Conservation (phyloP, 495 filamentous ascomycete genomes). For the Cenococcum geophilum region DNA sequence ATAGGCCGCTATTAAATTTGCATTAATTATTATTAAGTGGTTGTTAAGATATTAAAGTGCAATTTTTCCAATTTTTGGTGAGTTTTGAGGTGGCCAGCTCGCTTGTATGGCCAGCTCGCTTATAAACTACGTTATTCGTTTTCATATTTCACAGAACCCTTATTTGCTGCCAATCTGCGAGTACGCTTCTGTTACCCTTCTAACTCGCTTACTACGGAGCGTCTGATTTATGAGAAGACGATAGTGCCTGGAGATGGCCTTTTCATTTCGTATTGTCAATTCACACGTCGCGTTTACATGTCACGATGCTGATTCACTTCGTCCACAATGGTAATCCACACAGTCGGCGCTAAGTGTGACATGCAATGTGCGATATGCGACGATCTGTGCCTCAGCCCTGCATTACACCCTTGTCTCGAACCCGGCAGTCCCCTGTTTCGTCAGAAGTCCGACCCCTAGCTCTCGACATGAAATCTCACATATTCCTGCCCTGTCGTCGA, state of each 20-base stretch:
- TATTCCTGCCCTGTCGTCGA: neutral
- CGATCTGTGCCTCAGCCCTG: slow-evolving; percentile 13
- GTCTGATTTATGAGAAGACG: too few species aligned
- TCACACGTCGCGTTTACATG: neutral
- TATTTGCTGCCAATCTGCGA: too few species aligned
- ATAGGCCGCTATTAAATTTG: too few species aligned
- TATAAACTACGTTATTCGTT: too few species aligned
- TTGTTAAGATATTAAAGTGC: too few species aligned
- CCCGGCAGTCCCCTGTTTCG: slow-evolving; percentile 1
- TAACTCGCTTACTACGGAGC: too few species aligned
- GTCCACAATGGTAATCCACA: neutral
- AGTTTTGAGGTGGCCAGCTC: too few species aligned
- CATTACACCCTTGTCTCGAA: slow-evolving; percentile 9
- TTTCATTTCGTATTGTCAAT: neutral
- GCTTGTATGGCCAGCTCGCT: too few species aligned
- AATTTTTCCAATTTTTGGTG: too few species aligned
- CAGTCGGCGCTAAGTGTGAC: neutral
- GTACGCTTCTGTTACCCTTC: too few species aligned
- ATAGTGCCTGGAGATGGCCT: neutral
- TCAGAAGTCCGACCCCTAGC: neutral
- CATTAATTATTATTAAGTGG: too few species aligned
- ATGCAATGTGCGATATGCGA: slow-evolving; percentile 5
- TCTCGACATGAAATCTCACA: slow-evolving; percentile 1
- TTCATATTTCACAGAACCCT: too few species aligned
- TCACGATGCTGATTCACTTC: neutral